Evolutionary conservation across 1,284 basidiomycete species (phyloP), one percentile per base, ranked within the genome.

Genomic region (Sanghuangporus baumii): DNA sequence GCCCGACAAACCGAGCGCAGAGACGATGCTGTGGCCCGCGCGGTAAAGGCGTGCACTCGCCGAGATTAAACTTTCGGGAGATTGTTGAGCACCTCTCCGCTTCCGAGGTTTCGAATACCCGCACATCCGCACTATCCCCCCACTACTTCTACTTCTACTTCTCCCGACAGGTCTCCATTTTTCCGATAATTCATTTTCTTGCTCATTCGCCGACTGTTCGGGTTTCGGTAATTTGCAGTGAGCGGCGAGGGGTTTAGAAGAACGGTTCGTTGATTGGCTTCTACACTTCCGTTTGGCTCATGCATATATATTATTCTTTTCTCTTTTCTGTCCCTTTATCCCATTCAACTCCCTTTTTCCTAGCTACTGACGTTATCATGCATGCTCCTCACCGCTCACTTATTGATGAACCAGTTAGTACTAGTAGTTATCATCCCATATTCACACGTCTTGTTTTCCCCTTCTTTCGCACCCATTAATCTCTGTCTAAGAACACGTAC

Each of bases 1-100:
- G 16, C 71, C 70, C 8, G 70, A 70, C 66, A 71, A 71, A 63
- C 69, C 68, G 50, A 66, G 65, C 54, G 66, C 66, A 59, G 69
- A 69, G 61, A 31, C 34, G 40, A 67, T 66, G 67, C 57, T 67
- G 6, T 68, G 66, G 66, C 65, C 68, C 16, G 68, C 66, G 26
- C 64, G 66, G 61, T 69, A 55, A 64, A 47, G 51, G 56, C 48
- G 36, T 59, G 57, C 36, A 6, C n/a, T 46, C 43, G 43, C 7
- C 5, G 43, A 46, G 43, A 46, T n/a, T 16, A 46, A 46, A 46
- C 43, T 46, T 12, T 18, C 16, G 20, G 16, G 6, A 18, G 26
- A 31, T 31, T 31, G 26, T 31, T 40, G n/a, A 51, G 26, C 20
- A 41, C 18, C n/a, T 56, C 37, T n/a, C 20, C n/a, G 40, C 20